Evolutionary conservation across 345 rosid genomes (phyloP), one percentile per base, ranked within the genome.

Genomic region (Pseudoturritis turrita): DNA sequence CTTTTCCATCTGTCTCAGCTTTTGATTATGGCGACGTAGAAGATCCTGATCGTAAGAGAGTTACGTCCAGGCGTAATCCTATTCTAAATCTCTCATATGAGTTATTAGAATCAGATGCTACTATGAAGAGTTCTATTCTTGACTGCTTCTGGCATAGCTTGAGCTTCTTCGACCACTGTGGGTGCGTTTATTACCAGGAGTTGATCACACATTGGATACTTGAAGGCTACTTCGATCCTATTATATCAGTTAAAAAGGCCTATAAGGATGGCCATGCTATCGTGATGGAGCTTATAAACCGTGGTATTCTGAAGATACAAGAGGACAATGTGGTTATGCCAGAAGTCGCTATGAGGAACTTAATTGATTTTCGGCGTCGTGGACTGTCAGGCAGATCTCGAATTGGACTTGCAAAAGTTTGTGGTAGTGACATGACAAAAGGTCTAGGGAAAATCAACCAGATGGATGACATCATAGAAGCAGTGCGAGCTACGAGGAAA

Each of bases 171-270:
- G 6, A 8, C 11, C 56, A 54, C 11, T 56, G 37, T 55, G 75
- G 76, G 1, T 69, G 57, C 4, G 70, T 81, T 33, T 69, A 82
- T 60, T 80, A 69, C 70, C 78, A 71, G 25, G 82, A 80, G 58
- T 62, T 84, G 82, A 79, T 83, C 39, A 26, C 78, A 11, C 73
- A 82, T 23, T 84, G 86, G 89, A 78, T 84, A 13, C 58, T 87
- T 56, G 87, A 87, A 76, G 87, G 89, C 25, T 82, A 45, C 22
- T 81, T 84, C 12, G 83, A 29, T 70, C 68, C 66, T 31, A 3
- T 43, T 19, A 71, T 55, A 51, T 35, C 45, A 19, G 29, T 85
- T 19, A 73, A 67, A 46, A 35, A 45, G 35, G 82, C 84, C 6
- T 84, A 84, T 36, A 51, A 64, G 12, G 46, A 71, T 10, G 89